A percentile compares a stretch with the other conserved stretches of the same genome.
phyloP scores from a whole-genome alignment of 129 eudicot genomes.

The Flaveria bidentis region DNA sequence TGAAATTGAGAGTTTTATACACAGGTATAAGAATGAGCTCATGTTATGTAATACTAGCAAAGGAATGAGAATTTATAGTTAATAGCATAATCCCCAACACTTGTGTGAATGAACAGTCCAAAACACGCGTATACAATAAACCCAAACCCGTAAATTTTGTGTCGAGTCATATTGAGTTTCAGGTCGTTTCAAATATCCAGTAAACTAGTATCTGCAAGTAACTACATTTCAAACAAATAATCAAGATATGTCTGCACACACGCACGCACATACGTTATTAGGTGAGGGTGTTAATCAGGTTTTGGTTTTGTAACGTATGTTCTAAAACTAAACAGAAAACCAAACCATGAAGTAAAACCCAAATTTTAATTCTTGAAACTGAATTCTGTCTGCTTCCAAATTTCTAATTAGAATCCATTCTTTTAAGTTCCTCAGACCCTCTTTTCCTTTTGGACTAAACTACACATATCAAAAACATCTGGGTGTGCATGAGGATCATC shows the following conservation, averaged over 20 bases:
- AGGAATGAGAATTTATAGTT: no score
- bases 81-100: no score
- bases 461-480: neutral
- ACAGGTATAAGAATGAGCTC: no score
- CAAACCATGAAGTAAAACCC: neutral
- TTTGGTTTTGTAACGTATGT: neutral
- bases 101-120: no score
- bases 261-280: no score
- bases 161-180: no score
- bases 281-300: neutral
- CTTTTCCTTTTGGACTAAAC: neutral
- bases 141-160: no score
- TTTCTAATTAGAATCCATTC: neutral
- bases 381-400: neutral
- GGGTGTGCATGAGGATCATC: neutral
- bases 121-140: no score
- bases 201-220: neutral
- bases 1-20: no score
- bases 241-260: neutral
- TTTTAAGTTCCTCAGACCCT: neutral
- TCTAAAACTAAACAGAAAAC: neutral
- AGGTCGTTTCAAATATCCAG: neutral
- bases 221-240: neutral
- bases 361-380: conserved; percentile 3
- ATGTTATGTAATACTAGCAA: no score